Conservation (phyloP, 495 filamentous ascomycete genomes). For the Xylaria sp. region DNA sequence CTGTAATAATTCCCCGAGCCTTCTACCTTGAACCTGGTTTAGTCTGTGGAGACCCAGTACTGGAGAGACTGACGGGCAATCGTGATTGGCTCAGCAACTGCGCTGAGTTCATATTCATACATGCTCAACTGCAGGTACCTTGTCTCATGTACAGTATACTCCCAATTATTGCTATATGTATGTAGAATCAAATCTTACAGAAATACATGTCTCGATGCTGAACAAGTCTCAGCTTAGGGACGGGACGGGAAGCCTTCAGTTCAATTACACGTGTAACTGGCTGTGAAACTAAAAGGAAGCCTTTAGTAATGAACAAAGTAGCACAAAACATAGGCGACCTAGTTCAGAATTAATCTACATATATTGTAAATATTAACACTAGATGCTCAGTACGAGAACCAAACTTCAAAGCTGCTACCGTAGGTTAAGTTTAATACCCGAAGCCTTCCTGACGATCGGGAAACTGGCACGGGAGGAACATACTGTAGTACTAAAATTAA, state of each 20-base stretch:
- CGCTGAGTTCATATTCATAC: not conserved
- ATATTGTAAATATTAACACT: not conserved
- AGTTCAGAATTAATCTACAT: not conserved
- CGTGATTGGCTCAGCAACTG: slow-evolving; percentile 3
- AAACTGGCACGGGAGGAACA: not conserved
- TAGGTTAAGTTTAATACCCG: not conserved
- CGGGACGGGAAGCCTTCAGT: not conserved
- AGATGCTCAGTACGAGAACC: not conserved
- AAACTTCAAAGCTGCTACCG: not conserved
- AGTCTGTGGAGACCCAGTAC: slow-evolving; percentile 7
- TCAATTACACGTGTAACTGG: not conserved
- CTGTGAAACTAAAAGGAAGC: not conserved
- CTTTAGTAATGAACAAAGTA: not conserved
- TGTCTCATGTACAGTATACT: slow-evolving; percentile 1
- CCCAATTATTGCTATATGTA: not conserved
- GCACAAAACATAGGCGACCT: not conserved
- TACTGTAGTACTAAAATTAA: not conserved
- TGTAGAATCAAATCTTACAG: not conserved
- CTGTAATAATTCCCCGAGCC: slow-evolving; percentile 20
- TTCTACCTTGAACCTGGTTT: slow-evolving; percentile 22
- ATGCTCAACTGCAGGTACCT: not conserved
- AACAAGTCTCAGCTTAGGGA: not conserved
- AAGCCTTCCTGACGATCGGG: not conserved
- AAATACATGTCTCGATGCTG: slow-evolving; percentile 5
- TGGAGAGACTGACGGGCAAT: not conserved